Evolutionary conservation across 116 monocot species (phyloP), one percentile per base, ranked within the genome.

Genomic region (Dioscorea cayenensis): DNA sequence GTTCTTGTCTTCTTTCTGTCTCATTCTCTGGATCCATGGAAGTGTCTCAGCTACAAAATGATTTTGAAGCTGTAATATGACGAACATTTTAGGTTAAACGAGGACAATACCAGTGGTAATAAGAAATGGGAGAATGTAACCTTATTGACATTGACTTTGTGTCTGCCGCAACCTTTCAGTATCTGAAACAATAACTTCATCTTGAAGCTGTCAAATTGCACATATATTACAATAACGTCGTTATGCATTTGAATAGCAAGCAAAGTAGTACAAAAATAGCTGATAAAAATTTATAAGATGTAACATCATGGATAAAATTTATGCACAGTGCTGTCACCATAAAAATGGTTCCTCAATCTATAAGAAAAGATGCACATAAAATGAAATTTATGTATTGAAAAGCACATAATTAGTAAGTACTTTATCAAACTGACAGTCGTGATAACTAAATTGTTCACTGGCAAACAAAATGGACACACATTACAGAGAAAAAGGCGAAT

Each of bases 131-230:
- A 55, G 55, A 49, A 65, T 28, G 72, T 51, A 49, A 96, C 96
- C 96, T 84, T 75, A 72, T 97, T 97, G 72, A 97, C 93, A 72
- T 97, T 90, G 18, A 80, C 23, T 73, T n/a, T 92, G 96, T 37
- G 90, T 84, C 84, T 73, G 86, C 36, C 22, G 61, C 63, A 97
- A 68, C 72, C 93, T 86, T 21, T 92, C 93, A 72, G 90, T 75
- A 76, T 97, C 96, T 60, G 96, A 97, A 61, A 68, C 75, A 72
- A 97, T 73, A 28, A 88, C 90, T 80, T 92, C 96, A 85, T 97
- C 96, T 80, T 97, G 93, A 77, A 97, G 86, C 96, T 96, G 84
- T 73, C 32, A 81, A 51, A 55, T 12, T n/a, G n/a, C 55, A 55
- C 55, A 55, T n/a, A n/a, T 55, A n/a, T 18, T 19, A 18, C 55